Base-by-base conservation (phyloP, 2,329 filamentous ascomycete genomes). In the Claviceps sp. region DNA sequence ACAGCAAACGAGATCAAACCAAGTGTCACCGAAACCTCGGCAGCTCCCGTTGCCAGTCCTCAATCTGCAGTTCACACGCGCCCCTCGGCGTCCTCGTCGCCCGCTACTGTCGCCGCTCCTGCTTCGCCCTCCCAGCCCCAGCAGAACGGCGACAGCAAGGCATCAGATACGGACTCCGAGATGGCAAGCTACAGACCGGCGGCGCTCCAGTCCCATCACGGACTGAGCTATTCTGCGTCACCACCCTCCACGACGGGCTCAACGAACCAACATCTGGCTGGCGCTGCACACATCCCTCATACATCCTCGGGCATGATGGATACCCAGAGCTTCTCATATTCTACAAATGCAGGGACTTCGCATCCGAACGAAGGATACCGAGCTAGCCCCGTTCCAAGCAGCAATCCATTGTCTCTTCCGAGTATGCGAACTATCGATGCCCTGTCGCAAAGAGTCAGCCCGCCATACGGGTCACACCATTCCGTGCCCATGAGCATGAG, bases 361-460 rank as follows among this genome's bases (percentile, higher is more conserved):
- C 62, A 64, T 47, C 53, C 60, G 38, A 48, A 53, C 43, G 66
- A 67, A 38, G 54, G 58, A 50, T 67, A 66, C 46, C 61, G 65
- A 52, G 56, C 59, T 10, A 62, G 57, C 53, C 56, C 64, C 7
- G 58, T 63, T 30, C 58, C 59, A 43, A 61, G 60, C 53, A 63
- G 59, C 30, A 52, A 46, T 48, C 53, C 61, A 37, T 64, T 68
- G 62, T 61, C 67, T 44, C 58, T 70, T 19, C 68, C 68, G 10
- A 70, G 68, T 56, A 70, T 70, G 68, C 64, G 68, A 38, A 70
- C 67, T 8, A 67, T 70, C 52, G 68, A 70, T 52, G 56, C 61
- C 43, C 61, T 65, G 50, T 56, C 60, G 24, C 65, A 59, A 48
- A 52, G 49, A 38, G 44, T 56, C 58, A 60, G 49, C 52, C 57